These are phyloP conservation scores for Suhomyces guaymorum DNA, from an alignment of 1,139 yeast genomes.

Conservation along the genomic window DNA sequence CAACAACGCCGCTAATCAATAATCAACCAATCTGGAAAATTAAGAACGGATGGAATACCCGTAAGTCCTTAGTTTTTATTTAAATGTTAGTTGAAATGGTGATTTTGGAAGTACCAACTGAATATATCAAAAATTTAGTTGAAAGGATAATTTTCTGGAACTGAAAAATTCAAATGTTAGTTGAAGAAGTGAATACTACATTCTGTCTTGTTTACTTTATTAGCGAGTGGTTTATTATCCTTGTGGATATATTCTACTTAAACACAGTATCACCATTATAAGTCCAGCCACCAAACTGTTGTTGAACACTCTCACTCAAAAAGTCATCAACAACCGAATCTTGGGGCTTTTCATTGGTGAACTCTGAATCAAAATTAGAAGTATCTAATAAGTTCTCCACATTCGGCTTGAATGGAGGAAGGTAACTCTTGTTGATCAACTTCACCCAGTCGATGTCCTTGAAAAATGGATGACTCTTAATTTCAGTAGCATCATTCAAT, in stretches of 20 bases:
- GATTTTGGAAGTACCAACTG: too few relatives aligned
- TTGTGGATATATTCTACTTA: conserved; percentile 5
- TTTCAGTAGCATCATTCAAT: conserved; percentile 81
- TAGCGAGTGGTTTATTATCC: too few relatives aligned
- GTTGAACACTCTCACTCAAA: conserved; percentile 85
- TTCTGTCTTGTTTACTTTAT: too few relatives aligned
- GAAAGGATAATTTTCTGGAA: too few relatives aligned
- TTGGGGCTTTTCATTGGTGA: conserved; percentile 89
- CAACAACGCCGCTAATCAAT: conserved; percentile 39
- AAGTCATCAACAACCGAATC: conserved; percentile 95
- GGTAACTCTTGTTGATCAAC: conserved; percentile 80
- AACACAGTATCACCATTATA: conserved; percentile 64
- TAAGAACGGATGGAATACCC: not conserved
- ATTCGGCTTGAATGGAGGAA: conserved; percentile 94
- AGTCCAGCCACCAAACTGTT: conserved; percentile 99
- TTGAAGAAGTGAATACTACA: too few relatives aligned
- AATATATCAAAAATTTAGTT: too few relatives aligned
- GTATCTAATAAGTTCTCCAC: conserved; percentile 87
- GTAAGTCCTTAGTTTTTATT: too few relatives aligned
- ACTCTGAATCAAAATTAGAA: conserved; percentile 89
- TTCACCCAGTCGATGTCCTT: conserved; percentile 90
- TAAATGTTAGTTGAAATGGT: too few relatives aligned
- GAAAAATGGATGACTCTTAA: conserved; percentile 83
- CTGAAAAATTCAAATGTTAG: too few relatives aligned
- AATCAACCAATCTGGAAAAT: conserved; percentile 1